Percentiles rank a stretch among this genome's conserved stretches.
phyloP scores from a whole-genome alignment of 75 land plant genomes.

The Pseudotsuga menziesii region DNA sequence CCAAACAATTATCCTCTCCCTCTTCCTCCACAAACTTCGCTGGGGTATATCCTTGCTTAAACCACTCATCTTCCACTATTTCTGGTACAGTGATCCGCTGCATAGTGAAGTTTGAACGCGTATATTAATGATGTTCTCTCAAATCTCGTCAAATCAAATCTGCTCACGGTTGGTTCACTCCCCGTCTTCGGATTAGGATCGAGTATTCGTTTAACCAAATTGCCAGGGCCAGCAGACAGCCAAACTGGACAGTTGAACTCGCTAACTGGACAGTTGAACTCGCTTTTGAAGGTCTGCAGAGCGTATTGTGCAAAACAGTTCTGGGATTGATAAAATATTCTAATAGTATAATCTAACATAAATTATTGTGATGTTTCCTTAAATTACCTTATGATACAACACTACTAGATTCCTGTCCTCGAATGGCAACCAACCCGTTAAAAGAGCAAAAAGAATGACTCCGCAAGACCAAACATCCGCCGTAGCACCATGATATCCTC shows the following conservation, averaged over 20 bases:
- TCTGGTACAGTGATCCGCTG: slow-evolving; percentile 53
- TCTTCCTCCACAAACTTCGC: slow-evolving; percentile 37
- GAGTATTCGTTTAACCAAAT: slow-evolving; percentile 61
- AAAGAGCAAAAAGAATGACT: slow-evolving; percentile 57
- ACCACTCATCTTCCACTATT: slow-evolving; percentile 76
- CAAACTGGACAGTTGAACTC: slow-evolving; percentile 68
- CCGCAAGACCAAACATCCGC: slow-evolving; percentile 71
- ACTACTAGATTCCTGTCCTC: slow-evolving; percentile 68
- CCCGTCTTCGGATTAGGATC: slow-evolving; percentile 68
- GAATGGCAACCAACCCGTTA: slow-evolving; percentile 71
- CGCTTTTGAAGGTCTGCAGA: slow-evolving; percentile 74
- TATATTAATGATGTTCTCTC: neutral
- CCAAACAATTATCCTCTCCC: neutral
- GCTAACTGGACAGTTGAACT: too few relatives aligned
- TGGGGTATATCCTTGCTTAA: slow-evolving; percentile 58
- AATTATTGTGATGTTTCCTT: neutral
- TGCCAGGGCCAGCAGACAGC: slow-evolving; percentile 67
- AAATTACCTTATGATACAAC: slow-evolving; percentile 66
- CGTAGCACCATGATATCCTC: slow-evolving; percentile 68
- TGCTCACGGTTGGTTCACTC: neutral
- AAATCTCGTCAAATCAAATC: neutral
- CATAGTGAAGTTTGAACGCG: neutral
- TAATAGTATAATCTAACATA: neutral
- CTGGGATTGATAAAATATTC: too few relatives aligned
- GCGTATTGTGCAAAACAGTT: neutral